Base-by-base conservation (phyloP, 495 filamentous ascomycete species). In the Aspergillus affinis region DNA sequence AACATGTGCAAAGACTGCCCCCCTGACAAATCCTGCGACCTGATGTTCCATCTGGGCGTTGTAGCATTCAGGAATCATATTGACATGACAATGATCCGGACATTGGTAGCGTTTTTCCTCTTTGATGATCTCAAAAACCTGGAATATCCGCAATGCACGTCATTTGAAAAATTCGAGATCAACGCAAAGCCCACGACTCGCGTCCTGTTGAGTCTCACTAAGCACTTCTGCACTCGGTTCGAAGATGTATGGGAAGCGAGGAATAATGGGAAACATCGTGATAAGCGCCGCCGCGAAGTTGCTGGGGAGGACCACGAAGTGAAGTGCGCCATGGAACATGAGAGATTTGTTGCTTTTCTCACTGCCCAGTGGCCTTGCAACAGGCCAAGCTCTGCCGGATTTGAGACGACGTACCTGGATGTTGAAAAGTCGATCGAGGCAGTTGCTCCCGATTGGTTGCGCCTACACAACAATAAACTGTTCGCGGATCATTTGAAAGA, bases 401-500 rank as follows among this genome's bases (percentile, higher is more conserved):
- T 75, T 29, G 47, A 54, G 6, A 6, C 63, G 0, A 48, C 62
- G 4, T 57, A 72, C 41, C 51, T 85, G 9, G 60, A 83, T 56
- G 26, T 65, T 36, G 54, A 53, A 3, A 19, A 58, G 4, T 78
- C 80, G 0, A 20, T 82, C n/a, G 62, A 77, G 4, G 61, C 56
- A 2, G 63, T 85, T 19, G 36, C 57, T 9, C 69, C 74, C 2
- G 82, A 85, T 57, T 86, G 83, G 84, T 44, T 62, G 30, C 74
- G 80, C 0, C 59, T 79, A 30, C 74, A 68, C 29, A 65, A 71
- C 15, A 86, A 86, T 55, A 49, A 69, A 10, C 69, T 79, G 51
- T 62, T 86, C 1, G 72, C 69, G 2, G 18, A 63, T 6, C 79
- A 83, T 59, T 41, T 86, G 18, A 21, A 65, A 10, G 19, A 66